These are phyloP conservation scores for Mortierella hygrophila DNA, from an alignment of 192 early-diverging fungal species.

Conservation along the genomic window DNA sequence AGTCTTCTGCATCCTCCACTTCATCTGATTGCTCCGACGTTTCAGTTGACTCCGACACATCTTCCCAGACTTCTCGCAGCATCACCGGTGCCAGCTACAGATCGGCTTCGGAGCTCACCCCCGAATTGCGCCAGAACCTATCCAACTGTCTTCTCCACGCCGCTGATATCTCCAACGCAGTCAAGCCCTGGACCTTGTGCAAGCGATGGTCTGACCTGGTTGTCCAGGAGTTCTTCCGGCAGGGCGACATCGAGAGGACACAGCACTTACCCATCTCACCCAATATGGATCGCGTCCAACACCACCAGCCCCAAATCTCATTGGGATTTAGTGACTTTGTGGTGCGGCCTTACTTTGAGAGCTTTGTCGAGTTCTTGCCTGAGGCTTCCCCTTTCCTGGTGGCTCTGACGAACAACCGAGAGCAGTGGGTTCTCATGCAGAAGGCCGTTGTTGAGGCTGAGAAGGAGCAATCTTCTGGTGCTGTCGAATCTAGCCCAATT, in stretches of 20 bases:
- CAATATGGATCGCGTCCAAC: conserved; percentile 86
- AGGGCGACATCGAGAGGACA: conserved; percentile 87
- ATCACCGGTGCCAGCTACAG: background rate
- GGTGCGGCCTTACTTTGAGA: conserved; percentile 87
- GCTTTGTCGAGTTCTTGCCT: conserved; percentile 84
- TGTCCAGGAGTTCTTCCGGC: conserved; percentile 87
- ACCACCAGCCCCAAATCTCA: conserved; percentile 80
- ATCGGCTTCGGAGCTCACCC: conserved; percentile 25
- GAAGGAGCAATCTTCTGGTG: background rate
- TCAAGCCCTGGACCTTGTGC: conserved; percentile 86
- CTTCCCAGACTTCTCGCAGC: conserved; percentile 33
- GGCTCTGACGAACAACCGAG: conserved; percentile 66
- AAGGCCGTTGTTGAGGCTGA: conserved; percentile 13
- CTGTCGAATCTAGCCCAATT: background rate
- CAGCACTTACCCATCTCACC: conserved; percentile 85
- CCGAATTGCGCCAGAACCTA: conserved; percentile 70
- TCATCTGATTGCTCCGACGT: conserved; percentile 39
- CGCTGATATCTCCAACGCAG: conserved; percentile 91
- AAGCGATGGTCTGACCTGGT: conserved; percentile 92
- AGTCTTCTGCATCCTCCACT: conserved; percentile 32
- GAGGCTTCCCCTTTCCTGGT: conserved; percentile 71
- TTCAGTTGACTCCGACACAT: conserved; percentile 22
- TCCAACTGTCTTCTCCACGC: conserved; percentile 85
- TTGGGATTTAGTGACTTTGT: conserved; percentile 90
- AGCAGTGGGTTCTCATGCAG: conserved; percentile 65